Evolutionary conservation across 2,329 filamentous ascomycete species (phyloP).

Genomic region (Cercospora beticola): DNA sequence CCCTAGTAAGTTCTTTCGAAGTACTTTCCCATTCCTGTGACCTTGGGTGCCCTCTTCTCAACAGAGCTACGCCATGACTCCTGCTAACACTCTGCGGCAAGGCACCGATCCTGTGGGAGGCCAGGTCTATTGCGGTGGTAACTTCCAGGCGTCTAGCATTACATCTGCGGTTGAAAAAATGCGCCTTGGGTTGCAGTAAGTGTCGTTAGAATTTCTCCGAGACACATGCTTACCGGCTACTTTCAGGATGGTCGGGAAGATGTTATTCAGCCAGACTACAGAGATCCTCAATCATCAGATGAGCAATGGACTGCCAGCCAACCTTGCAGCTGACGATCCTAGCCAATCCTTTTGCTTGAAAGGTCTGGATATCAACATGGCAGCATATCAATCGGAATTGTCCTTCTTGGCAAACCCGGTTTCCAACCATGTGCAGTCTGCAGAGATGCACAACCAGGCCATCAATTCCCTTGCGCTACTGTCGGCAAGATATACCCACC

Average conservation of each 20-base stretch:
- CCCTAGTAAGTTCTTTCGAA: conserved; percentile 34
- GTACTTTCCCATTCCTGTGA: not conserved
- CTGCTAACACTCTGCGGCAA: not conserved
- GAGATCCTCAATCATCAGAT: conserved; percentile 62
- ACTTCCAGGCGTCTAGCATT: conserved; percentile 64
- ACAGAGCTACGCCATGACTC: not conserved
- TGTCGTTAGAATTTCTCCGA: not conserved
- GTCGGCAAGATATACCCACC: conserved; percentile 28
- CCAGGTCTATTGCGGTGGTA: conserved; percentile 60
- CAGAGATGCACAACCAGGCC: conserved; percentile 67
- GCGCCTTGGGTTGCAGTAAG: conserved; percentile 47
- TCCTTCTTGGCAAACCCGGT: conserved; percentile 59
- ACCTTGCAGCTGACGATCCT: conserved; percentile 59
- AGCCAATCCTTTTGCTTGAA: conserved; percentile 59
- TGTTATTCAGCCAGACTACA: conserved; percentile 62
- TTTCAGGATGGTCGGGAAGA: conserved; percentile 53
- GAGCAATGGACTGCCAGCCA: conserved; percentile 64
- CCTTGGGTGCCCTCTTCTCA: not conserved
- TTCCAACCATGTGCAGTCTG: conserved; percentile 61
- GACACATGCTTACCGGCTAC: not conserved
- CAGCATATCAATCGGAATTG: conserved; percentile 56
- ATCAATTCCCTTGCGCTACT: conserved; percentile 62
- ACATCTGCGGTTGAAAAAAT: conserved; percentile 51
- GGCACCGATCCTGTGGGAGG: conserved; percentile 51
- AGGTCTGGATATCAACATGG: conserved; percentile 65